These are phyloP conservation scores for Groenewaldozyma tartarivorans DNA, from an alignment of 805 yeast species.

Conservation along the genomic window DNA sequence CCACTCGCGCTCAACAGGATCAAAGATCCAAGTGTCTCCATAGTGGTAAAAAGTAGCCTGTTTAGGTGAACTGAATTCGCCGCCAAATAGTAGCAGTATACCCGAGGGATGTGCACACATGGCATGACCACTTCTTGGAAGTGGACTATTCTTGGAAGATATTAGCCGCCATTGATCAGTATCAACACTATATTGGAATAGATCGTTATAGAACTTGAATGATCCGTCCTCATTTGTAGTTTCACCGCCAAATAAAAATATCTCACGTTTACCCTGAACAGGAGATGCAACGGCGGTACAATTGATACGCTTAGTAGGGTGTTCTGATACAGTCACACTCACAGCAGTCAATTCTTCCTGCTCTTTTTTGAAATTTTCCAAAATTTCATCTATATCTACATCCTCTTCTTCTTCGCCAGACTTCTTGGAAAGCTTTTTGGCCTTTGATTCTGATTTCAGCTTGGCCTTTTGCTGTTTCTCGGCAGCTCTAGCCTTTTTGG, in stretches of 20 bases:
- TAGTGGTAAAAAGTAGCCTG: conserved; percentile 93
- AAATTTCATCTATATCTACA: conserved; percentile 78
- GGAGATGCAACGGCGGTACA: conserved; percentile 71
- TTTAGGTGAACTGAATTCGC: conserved; percentile 94
- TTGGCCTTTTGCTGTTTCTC: conserved; percentile 70
- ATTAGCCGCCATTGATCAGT: conserved; percentile 73
- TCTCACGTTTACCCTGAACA: conserved; percentile 62
- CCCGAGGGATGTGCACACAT: conserved; percentile 93
- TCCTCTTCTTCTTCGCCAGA: conserved; percentile 75
- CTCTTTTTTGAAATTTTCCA: conserved; percentile 67
- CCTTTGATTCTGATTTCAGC: conserved; percentile 63
- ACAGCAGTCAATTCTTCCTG: conserved; percentile 74
- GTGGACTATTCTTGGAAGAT: conserved; percentile 77
- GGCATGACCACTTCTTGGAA: conserved; percentile 89
- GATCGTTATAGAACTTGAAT: conserved; percentile 73
- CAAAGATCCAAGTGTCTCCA: conserved; percentile 93
- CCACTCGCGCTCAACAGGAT: conserved; percentile 82
- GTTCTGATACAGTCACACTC: conserved; percentile 43
- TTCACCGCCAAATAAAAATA: conserved; percentile 89
- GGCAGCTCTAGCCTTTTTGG: conserved; percentile 82
- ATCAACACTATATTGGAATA: conserved; percentile 63
- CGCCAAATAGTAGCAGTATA: conserved; percentile 78
- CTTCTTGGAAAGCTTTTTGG: conserved; percentile 67
- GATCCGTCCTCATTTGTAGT: conserved; percentile 31
- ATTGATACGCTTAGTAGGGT: conserved; percentile 65